Percentiles rank a stretch among this genome's conserved stretches.
These are phyloP conservation scores for Scenedesmus sp. DNA, from an alignment of 163 green algal species.

Conservation along the genomic window DNA sequence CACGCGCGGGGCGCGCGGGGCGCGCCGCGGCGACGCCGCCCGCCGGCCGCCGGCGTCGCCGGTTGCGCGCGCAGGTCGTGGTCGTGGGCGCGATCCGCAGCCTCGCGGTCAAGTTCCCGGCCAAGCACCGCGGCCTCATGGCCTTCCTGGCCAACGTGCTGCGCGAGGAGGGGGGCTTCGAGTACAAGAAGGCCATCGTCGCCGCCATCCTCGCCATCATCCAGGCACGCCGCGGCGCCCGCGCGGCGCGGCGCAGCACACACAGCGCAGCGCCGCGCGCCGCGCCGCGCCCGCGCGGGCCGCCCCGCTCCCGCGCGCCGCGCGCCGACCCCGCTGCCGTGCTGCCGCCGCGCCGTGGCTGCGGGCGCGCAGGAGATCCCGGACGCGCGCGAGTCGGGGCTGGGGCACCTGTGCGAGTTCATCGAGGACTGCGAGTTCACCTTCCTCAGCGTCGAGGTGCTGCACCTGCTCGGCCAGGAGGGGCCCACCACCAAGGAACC, in stretches of 20 bases:
- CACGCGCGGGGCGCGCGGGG: too few relatives aligned
- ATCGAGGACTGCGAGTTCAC: conserved; percentile 99
- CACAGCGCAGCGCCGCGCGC: too few relatives aligned
- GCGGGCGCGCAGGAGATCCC: conserved; percentile 78
- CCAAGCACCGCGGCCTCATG: conserved; percentile 97
- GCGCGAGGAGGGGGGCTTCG: conserved; percentile 97
- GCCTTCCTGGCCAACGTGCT: conserved; percentile 96
- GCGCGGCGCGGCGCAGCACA: too few relatives aligned
- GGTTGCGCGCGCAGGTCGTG: too few relatives aligned
- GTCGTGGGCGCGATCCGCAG: conserved; percentile 96
- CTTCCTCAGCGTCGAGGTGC: conserved; percentile 88
- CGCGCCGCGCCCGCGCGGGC: too few relatives aligned
- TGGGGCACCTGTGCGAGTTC: conserved; percentile 98
- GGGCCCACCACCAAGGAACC: conserved; percentile 89
- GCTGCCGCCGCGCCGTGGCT: background rate
- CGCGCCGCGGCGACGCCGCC: too few relatives aligned
- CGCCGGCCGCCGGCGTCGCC: too few relatives aligned
- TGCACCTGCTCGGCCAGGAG: conserved; percentile 76
- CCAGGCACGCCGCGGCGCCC: too few relatives aligned
- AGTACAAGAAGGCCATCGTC: conserved; percentile 98
- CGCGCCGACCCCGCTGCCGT: background rate
- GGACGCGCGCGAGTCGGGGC: conserved; percentile 95
- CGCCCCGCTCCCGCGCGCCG: too few relatives aligned
- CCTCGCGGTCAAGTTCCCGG: conserved; percentile 97
- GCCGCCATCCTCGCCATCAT: conserved; percentile 89